A percentile compares a stretch with the other conserved stretches of the same genome.
phyloP scores from a whole-genome alignment of 2,329 filamentous ascomycete species.

The Aspergillus nomiae region DNA sequence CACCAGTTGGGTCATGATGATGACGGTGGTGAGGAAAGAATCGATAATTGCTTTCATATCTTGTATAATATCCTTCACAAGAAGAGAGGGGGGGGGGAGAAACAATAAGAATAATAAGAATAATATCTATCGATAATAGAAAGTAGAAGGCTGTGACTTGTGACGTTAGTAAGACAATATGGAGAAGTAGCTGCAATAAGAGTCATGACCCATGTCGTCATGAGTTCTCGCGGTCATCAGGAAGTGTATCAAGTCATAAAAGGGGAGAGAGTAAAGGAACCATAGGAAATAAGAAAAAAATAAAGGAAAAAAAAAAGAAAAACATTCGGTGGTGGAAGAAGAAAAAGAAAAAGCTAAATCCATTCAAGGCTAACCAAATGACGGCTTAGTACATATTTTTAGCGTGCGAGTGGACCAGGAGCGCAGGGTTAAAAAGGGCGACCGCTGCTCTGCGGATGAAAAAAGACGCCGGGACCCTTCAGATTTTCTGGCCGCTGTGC shows the following conservation, averaged over 20 bases:
- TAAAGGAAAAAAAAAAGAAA: not conserved
- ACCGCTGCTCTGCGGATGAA: constrained; percentile 24
- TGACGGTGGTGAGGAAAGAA: not conserved
- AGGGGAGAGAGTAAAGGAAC: not conserved
- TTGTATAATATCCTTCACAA: not conserved
- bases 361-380: not conserved
- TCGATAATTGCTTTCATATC: not conserved
- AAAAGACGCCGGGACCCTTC: constrained; percentile 18
- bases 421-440: constrained; percentile 42
- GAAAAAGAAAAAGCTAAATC: constrained; percentile 11
- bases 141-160: not conserved
- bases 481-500: constrained; percentile 17
- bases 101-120: not conserved
- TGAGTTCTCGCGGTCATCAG: not conserved
- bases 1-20: not conserved
- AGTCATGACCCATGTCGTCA: not conserved
- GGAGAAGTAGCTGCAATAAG: not conserved
- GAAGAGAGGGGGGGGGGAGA: not conserved
- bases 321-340: not conserved
- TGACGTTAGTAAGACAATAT: not conserved
- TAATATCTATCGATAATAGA: not conserved
- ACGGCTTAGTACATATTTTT: constrained; percentile 19
- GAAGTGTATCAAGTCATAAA: not conserved
- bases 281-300: constrained; percentile 6
- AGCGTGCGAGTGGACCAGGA: constrained; percentile 17